A percentile compares a stretch with the other conserved stretches of the same genome.
phyloP scores from a whole-genome alignment of 306 rosid species.

The Acacia confusa region DNA sequence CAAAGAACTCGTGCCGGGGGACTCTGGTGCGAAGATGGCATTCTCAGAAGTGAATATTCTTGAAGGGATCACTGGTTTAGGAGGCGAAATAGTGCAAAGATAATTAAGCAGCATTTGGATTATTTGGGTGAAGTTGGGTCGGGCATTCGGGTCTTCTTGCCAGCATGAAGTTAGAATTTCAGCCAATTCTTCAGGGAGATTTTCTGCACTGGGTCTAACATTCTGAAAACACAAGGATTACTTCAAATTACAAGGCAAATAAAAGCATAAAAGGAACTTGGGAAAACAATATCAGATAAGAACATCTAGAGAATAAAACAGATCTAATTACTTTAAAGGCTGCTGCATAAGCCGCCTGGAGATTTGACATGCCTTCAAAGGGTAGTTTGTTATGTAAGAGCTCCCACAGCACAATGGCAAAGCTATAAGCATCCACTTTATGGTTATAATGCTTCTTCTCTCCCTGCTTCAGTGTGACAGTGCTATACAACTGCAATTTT shows the following conservation, averaged over 20 bases:
- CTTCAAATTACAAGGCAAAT: conserved; percentile 18
- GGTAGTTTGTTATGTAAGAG: conserved; percentile 91
- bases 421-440: conserved; percentile 94
- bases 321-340: conserved; percentile 71
- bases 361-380: conserved; percentile 98
- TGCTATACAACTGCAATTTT: conserved; percentile 79
- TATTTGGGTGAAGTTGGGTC: conserved; percentile 85
- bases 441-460: conserved; percentile 97
- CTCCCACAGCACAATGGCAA: conserved; percentile 96
- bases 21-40: conserved; percentile 69
- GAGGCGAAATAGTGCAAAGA: conserved; percentile 74
- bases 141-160: conserved; percentile 90
- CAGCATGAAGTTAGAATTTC: conserved; percentile 78
- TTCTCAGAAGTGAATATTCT: conserved; percentile 78
- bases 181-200: conserved; percentile 80
- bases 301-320: neutral
- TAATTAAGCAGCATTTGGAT: conserved; percentile 82
- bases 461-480: conserved; percentile 93
- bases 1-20: conserved; percentile 92
- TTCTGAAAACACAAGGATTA: conserved; percentile 56
- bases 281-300: conserved; percentile 11
- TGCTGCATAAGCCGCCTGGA: conserved; percentile 96
- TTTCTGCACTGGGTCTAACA: conserved; percentile 88
- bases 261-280: neutral
- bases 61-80: conserved; percentile 59